These are phyloP conservation scores for Vitis hybrid DNA, from an alignment of 177 flowering plant species.

Conservation along the genomic window DNA sequence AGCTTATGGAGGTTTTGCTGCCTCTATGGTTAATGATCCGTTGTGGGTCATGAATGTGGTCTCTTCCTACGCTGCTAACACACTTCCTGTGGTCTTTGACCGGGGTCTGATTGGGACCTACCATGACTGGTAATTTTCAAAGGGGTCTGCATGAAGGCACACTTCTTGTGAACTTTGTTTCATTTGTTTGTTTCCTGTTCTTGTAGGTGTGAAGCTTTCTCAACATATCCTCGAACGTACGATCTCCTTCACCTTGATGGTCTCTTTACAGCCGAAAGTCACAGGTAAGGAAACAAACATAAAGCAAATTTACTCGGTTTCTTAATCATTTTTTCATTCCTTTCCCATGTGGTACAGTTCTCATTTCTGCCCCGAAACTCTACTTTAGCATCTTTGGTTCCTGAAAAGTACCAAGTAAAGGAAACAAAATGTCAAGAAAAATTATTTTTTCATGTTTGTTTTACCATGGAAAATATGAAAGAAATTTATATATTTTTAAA, in stretches of 20 bases:
- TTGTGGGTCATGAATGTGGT: conserved; percentile 99
- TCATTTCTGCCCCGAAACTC: not conserved
- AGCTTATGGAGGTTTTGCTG: conserved; percentile 91
- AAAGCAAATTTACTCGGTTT: too few relatives aligned
- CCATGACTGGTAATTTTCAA: conserved; percentile 80
- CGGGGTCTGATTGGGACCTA: conserved; percentile 93
- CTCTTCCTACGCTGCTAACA: conserved; percentile 80
- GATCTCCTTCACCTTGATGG: conserved; percentile 95
- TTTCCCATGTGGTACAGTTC: too few relatives aligned
- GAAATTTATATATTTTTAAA: too few relatives aligned
- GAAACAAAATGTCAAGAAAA: too few relatives aligned
- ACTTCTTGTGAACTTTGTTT: not conserved
- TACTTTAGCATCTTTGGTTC: too few relatives aligned
- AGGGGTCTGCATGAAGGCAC: too few relatives aligned
- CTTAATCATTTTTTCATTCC: too few relatives aligned
- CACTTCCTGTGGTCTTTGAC: conserved; percentile 84
- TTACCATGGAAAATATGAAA: too few relatives aligned
- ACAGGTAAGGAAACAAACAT: conserved; percentile 48
- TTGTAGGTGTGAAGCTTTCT: conserved; percentile 96
- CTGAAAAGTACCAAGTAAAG: too few relatives aligned
- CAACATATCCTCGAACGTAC: conserved; percentile 96
- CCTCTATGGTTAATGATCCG: conserved; percentile 72
- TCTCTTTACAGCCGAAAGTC: conserved; percentile 89
- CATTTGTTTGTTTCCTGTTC: not conserved
- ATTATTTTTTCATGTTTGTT: too few relatives aligned